A percentile compares a stretch with the other conserved stretches of the same genome.
These are phyloP conservation scores for Rhodosporidiobolus sp. DNA, from an alignment of 768 basidiomycete species.

Conservation along the genomic window DNA sequence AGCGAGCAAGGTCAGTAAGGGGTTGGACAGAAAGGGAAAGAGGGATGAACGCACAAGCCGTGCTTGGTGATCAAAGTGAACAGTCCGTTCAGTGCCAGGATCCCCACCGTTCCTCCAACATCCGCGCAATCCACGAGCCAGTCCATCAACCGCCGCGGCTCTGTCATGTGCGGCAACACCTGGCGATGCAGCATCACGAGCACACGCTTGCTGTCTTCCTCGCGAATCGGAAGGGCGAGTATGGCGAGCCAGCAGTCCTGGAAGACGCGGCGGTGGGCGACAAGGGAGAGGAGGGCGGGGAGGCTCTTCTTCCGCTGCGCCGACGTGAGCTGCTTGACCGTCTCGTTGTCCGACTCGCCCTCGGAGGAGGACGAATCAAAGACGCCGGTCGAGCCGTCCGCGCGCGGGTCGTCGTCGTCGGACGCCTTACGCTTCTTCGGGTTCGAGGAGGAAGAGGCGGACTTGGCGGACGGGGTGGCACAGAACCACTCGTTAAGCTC, in stretches of 20 bases:
- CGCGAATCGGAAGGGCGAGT: conserved; percentile 51
- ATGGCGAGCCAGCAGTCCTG: conserved; percentile 75
- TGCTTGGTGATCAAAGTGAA: conserved; percentile 88
- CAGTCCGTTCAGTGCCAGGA: conserved; percentile 85
- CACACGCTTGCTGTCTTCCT: conserved; percentile 55
- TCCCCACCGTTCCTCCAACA: conserved; percentile 72
- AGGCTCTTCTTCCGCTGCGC: conserved; percentile 61
- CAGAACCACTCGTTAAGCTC: conserved; percentile 81
- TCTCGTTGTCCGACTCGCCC: conserved; percentile 46
- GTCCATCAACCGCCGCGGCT: conserved; percentile 79
- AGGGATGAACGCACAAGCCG: conserved; percentile 66
- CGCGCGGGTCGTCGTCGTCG: conserved; percentile 50
- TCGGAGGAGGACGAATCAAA: conserved; percentile 49
- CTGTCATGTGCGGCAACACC: conserved; percentile 76
- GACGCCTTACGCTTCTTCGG: conserved; percentile 49
- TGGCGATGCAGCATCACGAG: conserved; percentile 78
- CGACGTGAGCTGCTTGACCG: conserved; percentile 16
- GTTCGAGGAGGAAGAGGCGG: conserved; percentile 11
- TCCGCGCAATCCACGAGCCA: conserved; percentile 85
- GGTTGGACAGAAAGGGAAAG: neutral
- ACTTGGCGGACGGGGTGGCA: conserved; percentile 56
- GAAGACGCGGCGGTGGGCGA: conserved; percentile 76
- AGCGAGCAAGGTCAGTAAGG: neutral
- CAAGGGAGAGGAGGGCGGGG: conserved; percentile 57
- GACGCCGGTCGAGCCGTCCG: conserved; percentile 58